Evolutionary conservation across 306 rosid species (phyloP), one percentile per base, ranked within the genome.

Genomic region (Acacia confusa): DNA sequence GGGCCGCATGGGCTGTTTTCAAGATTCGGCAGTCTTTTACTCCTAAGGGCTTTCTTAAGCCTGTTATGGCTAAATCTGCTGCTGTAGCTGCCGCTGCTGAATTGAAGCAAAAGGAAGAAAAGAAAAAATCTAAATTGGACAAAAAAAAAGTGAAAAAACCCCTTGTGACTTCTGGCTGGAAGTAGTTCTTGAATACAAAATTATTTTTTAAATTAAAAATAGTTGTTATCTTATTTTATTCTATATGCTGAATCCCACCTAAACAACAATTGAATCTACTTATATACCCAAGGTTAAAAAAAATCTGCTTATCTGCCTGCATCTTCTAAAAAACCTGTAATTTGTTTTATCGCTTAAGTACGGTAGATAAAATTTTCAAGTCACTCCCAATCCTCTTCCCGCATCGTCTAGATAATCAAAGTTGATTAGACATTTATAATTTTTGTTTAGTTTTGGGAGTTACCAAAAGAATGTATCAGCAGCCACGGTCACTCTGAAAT

Each of bases 1-100:
- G 99, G 68, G 82, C 99, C 2, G 98, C 94, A 7, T 93, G 99
- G 99, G 89, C 90, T 72, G 93, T 91, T 76, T 79, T 87, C 67
- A 93, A 95, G 86, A 86, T 93, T 81, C 94, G 98, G 75, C 86
- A 93, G 86, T 95, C 96, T 40, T 20, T 95, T 63, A 89, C 92
- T 70, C 99, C 98, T 0, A 95, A 93, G 86, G 90, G 92, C 75
- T 90, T 79, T 71, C 70, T 96, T 55, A 89, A 89, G 74, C 92
- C 98, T n/a, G 81, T 88, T n/a, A 70, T 95, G 10, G 93, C 92
- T 81, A 93, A 93, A 74, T 67, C 93, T 75, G 96, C 93, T 69
- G 92, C 86, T 44, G 89, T 89, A 88, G 88, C 98, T 66, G 93
- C 84, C 58, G 94, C 94, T 67, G 81, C 88, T 71, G 94, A 91